Evolutionary conservation across 805 yeast genomes (phyloP).

Genomic region (Wickerhamomyces hampshirensis): DNA sequence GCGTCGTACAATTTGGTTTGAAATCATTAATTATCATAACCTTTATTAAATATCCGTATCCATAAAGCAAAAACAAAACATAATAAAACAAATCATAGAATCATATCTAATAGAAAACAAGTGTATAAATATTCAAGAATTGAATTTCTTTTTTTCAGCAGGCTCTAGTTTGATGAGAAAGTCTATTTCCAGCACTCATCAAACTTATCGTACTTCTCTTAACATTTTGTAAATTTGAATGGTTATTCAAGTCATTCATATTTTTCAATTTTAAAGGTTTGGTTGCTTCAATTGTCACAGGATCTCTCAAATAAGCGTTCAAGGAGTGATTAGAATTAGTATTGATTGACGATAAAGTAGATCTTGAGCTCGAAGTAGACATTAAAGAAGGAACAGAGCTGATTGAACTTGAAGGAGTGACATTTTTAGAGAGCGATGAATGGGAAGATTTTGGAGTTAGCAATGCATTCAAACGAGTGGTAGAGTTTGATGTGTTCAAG

Average conservation of each 20-base stretch:
- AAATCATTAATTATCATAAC: no score
- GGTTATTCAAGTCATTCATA: conserved; percentile 10
- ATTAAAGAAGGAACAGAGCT: conserved; percentile 33
- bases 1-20: not conserved
- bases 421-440: conserved; percentile 3
- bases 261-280: conserved; percentile 21
- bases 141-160: not conserved
- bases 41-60: not conserved
- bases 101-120: not conserved
- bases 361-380: conserved; percentile 37
- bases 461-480: conserved; percentile 10
- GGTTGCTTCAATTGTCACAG: conserved; percentile 7
- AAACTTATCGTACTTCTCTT: conserved; percentile 9
- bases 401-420: conserved; percentile 23
- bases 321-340: conserved; percentile 17
- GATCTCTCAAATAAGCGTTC: conserved; percentile 8
- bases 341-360: conserved; percentile 27
- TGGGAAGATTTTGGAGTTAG: conserved; percentile 14
- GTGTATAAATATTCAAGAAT: not conserved
- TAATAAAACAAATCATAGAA: not conserved
- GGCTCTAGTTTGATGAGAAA: conserved; percentile 1
- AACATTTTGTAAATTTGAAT: conserved; percentile 3
- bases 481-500: conserved; percentile 14
- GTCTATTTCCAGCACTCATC: conserved; percentile 8
- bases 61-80: not conserved